These are phyloP conservation scores for Cymbopogon citratus DNA, from an alignment of 176 grass and related monocot species.

Conservation along the genomic window DNA sequence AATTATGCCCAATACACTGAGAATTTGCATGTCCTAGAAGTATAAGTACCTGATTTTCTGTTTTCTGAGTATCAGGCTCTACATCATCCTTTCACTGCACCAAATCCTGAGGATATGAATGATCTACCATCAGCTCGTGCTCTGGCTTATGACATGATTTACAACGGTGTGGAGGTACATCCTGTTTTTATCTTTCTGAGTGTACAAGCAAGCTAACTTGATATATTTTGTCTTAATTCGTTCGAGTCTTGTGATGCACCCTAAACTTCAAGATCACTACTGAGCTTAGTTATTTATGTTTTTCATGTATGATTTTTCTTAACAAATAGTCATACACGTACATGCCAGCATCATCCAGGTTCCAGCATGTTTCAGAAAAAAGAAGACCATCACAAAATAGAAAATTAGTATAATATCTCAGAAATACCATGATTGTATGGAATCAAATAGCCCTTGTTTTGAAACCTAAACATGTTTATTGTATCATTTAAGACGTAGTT, in stretches of 20 bases:
- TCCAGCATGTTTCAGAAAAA: not conserved
- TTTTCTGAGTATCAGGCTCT: conserved; percentile 48
- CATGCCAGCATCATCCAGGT: not conserved
- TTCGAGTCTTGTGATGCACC: not conserved
- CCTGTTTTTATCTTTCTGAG: not conserved
- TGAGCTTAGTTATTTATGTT: not conserved
- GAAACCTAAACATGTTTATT: not conserved
- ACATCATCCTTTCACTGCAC: conserved; percentile 97
- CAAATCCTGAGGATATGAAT: conserved; percentile 90
- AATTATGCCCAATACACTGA: not conserved
- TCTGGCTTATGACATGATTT: conserved; percentile 97
- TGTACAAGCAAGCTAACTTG: not conserved
- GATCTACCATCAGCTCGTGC: conserved; percentile 75
- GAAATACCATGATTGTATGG: not conserved
- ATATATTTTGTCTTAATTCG: not conserved
- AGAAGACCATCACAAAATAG: not conserved
- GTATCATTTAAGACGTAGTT: not conserved
- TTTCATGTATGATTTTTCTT: not conserved
- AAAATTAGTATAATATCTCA: not conserved
- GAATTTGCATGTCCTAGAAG: not conserved
- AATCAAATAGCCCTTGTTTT: not conserved
- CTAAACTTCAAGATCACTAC: not conserved
- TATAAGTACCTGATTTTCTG: not conserved
- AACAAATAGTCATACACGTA: not conserved
- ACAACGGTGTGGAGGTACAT: conserved; percentile 89